phyloP scores from a whole-genome alignment of 306 rosid species.

The Sphenostylis stenocarpa region DNA sequence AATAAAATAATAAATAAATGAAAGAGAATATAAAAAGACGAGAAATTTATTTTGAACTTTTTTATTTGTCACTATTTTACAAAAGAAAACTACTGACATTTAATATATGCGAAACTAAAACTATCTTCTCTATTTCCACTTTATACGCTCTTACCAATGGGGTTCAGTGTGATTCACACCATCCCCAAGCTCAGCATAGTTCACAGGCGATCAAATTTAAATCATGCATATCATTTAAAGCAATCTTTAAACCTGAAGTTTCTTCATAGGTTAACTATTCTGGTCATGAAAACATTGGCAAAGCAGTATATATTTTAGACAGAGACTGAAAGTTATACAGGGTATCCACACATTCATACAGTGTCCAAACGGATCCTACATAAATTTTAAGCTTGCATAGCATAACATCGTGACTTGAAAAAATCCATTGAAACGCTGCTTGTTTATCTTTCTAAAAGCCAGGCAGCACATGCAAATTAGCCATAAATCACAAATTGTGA shows the following conservation, averaged over 20 bases:
- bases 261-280: not conserved
- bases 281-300: not conserved
- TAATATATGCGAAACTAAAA: no score
- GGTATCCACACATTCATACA: not conserved
- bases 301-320: not conserved
- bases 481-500: not conserved
- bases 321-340: not conserved
- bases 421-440: not conserved
- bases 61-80: no score
- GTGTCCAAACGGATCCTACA: not conserved
- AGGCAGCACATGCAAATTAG: not conserved
- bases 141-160: no score
- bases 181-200: not conserved
- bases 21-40: no score
- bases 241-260: not conserved
- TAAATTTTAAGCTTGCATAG: conserved; percentile 2
- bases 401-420: not conserved
- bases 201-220: not conserved
- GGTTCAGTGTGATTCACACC: no score
- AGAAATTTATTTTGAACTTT: no score
- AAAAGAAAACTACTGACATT: no score
- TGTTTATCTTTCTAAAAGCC: not conserved
- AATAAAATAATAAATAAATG: no score
- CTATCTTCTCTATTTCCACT: no score
- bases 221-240: not conserved